A percentile compares a stretch with the other conserved stretches of the same genome.
Evolutionary conservation across 2,329 filamentous ascomycete species (phyloP).

Genomic region (Neophaeococcomyces mojaviensis): DNA sequence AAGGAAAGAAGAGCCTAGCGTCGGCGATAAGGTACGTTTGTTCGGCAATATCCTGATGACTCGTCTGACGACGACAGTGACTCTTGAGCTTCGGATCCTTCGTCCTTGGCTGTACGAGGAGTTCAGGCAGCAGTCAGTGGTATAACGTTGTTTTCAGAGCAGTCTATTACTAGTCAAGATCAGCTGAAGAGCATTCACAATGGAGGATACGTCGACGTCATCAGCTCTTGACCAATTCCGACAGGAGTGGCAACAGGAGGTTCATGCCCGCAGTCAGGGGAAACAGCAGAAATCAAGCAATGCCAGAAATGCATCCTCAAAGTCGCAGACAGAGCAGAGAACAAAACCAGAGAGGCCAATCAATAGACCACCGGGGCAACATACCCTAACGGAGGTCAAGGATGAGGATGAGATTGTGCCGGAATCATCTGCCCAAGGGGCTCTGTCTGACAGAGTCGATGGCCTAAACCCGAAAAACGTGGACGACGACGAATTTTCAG

Average conservation of each 20-base stretch:
- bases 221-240: conserved; percentile 68
- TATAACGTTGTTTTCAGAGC: no score
- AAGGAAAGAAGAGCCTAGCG: not conserved
- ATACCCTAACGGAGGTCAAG: conserved; percentile 32
- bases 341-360: conserved; percentile 19
- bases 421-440: conserved; percentile 15
- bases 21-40: not conserved
- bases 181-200: not conserved
- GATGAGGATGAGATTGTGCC: conserved; percentile 27
- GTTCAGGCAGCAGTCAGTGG: no score
- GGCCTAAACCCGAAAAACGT: conserved; percentile 28
- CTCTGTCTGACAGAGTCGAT: conserved; percentile 30
- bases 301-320: conserved; percentile 8
- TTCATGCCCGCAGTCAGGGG: conserved; percentile 41
- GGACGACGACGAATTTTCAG: conserved; percentile 35
- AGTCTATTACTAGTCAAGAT: not conserved
- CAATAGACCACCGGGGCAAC: conserved; percentile 33
- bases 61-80: not conserved
- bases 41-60: not conserved
- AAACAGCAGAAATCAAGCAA: conserved; percentile 9
- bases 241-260: conserved; percentile 77
- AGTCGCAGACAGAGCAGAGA: conserved; percentile 13
- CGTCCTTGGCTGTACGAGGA: no score
- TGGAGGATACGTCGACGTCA: conserved; percentile 9
- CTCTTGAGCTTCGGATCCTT: not conserved